Evolutionary conservation across 1,139 yeast species (phyloP).

Genomic region (Debaryomyces udenii): DNA sequence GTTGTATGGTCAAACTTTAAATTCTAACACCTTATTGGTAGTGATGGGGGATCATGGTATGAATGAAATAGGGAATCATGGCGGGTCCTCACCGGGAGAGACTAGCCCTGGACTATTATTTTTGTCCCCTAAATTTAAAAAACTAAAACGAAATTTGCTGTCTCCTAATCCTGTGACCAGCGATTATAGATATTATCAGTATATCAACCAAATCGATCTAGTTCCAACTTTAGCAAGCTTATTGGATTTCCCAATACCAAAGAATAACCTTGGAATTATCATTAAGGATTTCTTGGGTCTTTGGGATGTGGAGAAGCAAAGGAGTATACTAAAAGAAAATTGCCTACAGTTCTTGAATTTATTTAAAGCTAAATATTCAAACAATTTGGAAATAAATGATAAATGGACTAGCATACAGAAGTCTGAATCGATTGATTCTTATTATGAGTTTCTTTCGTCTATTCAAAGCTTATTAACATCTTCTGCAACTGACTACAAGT

Average conservation of each 20-base stretch:
- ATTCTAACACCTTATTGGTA: constrained; percentile 62
- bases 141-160: constrained; percentile 16
- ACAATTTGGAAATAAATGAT: constrained; percentile 13
- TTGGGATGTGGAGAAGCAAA: constrained; percentile 47
- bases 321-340: constrained; percentile 56
- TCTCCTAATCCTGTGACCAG: constrained; percentile 43
- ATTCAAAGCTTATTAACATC: constrained; percentile 62
- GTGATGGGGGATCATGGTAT: constrained; percentile 95
- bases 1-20: constrained; percentile 49
- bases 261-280: constrained; percentile 78
- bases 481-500: constrained; percentile 76
- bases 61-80: constrained; percentile 94
- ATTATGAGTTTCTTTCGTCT: constrained; percentile 43
- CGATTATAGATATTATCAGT: constrained; percentile 54
- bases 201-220: constrained; percentile 78
- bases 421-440: constrained; percentile 20
- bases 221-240: constrained; percentile 83
- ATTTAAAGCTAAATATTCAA: constrained; percentile 29
- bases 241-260: constrained; percentile 81
- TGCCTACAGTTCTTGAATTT: constrained; percentile 58
- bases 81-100: constrained; percentile 91
- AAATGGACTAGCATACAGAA: constrained; percentile 18
- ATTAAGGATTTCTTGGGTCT: constrained; percentile 58
- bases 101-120: constrained; percentile 82
- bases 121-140: constrained; percentile 60